Evolutionary conservation across 1,139 yeast species (phyloP).

Genomic region (Candida labiduridarum): DNA sequence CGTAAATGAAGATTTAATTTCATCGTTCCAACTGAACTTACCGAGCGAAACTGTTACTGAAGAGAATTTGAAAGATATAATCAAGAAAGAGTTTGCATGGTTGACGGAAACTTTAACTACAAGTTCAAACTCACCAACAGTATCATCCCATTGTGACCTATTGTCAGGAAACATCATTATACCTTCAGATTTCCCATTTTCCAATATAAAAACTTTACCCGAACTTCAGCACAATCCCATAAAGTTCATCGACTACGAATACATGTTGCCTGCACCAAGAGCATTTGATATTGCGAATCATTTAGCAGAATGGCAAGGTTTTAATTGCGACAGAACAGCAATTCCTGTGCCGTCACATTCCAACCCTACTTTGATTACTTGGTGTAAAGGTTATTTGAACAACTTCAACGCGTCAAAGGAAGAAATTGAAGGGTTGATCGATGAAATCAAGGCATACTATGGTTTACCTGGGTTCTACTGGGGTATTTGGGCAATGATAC

Average conservation of each 20-base stretch:
- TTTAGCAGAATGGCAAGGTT: conserved; percentile 87
- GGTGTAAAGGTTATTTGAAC: conserved; percentile 56
- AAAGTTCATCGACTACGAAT: conserved; percentile 78
- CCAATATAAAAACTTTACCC: conserved; percentile 23
- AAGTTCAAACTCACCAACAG: conserved; percentile 50
- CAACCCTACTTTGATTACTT: conserved; percentile 51
- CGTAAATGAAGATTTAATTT: conserved; percentile 41
- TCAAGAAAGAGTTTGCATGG: conserved; percentile 59
- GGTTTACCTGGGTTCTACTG: conserved; percentile 85
- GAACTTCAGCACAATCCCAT: conserved; percentile 45
- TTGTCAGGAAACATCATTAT: conserved; percentile 73
- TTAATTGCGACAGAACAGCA: conserved; percentile 62
- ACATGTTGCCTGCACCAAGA: conserved; percentile 77
- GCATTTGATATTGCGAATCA: conserved; percentile 88
- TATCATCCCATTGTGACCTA: conserved; percentile 72
- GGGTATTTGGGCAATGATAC: conserved; percentile 87
- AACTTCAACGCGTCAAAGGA: conserved; percentile 27
- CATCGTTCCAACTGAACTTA: conserved; percentile 41
- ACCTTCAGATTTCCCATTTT: conserved; percentile 39
- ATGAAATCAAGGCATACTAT: conserved; percentile 62
- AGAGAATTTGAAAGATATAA: conserved; percentile 39
- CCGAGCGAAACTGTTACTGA: conserved; percentile 20
- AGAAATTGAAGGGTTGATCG: conserved; percentile 40
- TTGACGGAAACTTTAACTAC: conserved; percentile 38
- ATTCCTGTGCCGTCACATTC: conserved; percentile 55